Conservation (phyloP, 2,329 filamentous ascomycete genomes). For the Dactylella cylindrospora region DNA sequence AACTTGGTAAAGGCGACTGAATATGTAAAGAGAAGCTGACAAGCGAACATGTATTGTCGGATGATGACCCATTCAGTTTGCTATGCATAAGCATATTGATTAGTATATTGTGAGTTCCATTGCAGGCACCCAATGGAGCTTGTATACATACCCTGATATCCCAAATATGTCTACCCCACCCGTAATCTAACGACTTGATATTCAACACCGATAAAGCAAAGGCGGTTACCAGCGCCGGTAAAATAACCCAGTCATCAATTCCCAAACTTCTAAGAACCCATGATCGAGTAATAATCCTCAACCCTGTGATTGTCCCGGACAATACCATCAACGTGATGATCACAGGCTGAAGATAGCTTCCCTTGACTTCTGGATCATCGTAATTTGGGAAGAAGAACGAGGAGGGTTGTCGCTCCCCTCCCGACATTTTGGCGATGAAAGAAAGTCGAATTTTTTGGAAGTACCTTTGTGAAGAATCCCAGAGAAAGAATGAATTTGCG, state of each 20-base stretch:
- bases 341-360: conserved; percentile 35
- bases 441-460: too few relatives aligned
- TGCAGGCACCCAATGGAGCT: neutral
- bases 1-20: conserved; percentile 37
- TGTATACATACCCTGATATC: conserved; percentile 32
- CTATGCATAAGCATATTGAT: conserved; percentile 5
- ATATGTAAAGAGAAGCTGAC: conserved; percentile 38
- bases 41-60: conserved; percentile 37
- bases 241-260: conserved; percentile 39
- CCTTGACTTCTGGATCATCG: conserved; percentile 34
- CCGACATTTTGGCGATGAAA: too few relatives aligned
- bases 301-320: conserved; percentile 34
- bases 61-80: conserved; percentile 30
- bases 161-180: conserved; percentile 42
- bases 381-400: conserved; percentile 36
- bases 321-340: conserved; percentile 41
- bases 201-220: conserved; percentile 39
- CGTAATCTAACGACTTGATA: conserved; percentile 34
- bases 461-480: too few relatives aligned
- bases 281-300: conserved; percentile 41
- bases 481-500: too few relatives aligned
- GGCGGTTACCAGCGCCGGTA: conserved; percentile 32
- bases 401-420: too few relatives aligned
- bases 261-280: conserved; percentile 37
- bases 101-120: neutral